Evolutionary conservation across 179 eudicot species (phyloP).

Genomic region (Silene vulgaris): DNA sequence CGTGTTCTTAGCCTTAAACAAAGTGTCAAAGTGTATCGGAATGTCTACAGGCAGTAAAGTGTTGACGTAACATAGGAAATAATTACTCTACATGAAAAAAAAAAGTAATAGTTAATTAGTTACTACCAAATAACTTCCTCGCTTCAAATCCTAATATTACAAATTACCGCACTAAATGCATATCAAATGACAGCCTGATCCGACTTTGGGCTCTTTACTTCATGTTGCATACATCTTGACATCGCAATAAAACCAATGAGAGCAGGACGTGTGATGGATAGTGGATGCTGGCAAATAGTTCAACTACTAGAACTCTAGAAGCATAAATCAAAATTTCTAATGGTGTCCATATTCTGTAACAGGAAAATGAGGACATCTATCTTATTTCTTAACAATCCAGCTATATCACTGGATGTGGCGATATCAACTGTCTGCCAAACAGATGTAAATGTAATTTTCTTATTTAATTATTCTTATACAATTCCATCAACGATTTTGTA

Average conservation of each 20-base stretch:
- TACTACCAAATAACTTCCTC: neutral
- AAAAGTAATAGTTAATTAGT: too few relatives aligned
- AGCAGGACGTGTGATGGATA: neutral
- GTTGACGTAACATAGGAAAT: neutral
- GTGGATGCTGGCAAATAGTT: slow-evolving; percentile 5
- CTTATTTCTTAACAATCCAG: neutral
- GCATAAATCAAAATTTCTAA: neutral
- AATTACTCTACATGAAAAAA: neutral
- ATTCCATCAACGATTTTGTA: neutral
- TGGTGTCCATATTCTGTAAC: neutral
- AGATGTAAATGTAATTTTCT: neutral
- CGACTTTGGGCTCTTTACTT: neutral
- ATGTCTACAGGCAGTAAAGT: neutral
- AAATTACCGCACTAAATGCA: neutral
- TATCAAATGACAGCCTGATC: neutral
- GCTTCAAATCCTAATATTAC: neutral
- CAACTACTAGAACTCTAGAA: neutral
- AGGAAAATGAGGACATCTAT: neutral
- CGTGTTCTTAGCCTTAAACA: neutral
- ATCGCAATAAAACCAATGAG: neutral
- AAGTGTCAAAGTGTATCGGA: neutral
- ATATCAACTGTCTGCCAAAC: neutral
- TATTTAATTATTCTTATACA: neutral
- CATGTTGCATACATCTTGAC: slow-evolving; percentile 2
- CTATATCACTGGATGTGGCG: neutral